Evolutionary conservation across 208 protist genomes (phyloP), one percentile per base, ranked within the genome.

Genomic region (Acanthamoeba royreba): DNA sequence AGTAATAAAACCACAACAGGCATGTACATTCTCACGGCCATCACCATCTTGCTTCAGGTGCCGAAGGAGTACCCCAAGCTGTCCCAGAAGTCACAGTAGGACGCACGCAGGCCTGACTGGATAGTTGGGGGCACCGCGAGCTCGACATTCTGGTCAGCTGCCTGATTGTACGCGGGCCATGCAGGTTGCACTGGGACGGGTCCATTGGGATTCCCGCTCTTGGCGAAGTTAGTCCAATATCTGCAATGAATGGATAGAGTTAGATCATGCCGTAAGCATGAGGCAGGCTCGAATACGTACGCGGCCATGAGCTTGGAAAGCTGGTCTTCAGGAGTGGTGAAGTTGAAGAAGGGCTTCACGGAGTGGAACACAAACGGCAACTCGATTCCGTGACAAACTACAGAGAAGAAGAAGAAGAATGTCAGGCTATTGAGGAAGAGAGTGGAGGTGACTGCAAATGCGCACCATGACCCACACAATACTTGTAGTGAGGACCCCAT

Each of bases 151-250:
- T 49, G 9, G 53, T 79, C 58, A n/a, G 61, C 58, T 0, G 49
- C 86, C 22, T 1, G 13, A 33, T 69, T 52, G n/a, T 85, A 95
- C 0, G 13, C 4, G n/a, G 94, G 88, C 94, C 94, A 95, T 46
- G 25, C 2, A 19, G 52, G 4, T 22, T 86, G 55, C 31, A 93
- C 89, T 11, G 40, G 7, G 9, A 91, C 49, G 49, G 90, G 90
- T 52, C 4, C 40, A n/a, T 95, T 95, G 47, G 94, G 94, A 63
- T 95, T 66, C 3, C 69, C 49, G 35, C 33, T 74, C 19, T 31
- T 47, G 2, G 93, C 58, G 35, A 95, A 95, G 58, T 95, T 95
- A 9, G 43, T 86, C 94, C 94, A 95, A 83, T 95, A 95, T 42
- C 33, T 72, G n/a, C n/a, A n/a, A n/a, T n/a, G n/a, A n/a, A n/a